Percentiles rank a stretch among this genome's conserved stretches.
These are phyloP conservation scores for Solioccasus polychromus DNA, from an alignment of 768 basidiomycete genomes.

Conservation along the genomic window DNA sequence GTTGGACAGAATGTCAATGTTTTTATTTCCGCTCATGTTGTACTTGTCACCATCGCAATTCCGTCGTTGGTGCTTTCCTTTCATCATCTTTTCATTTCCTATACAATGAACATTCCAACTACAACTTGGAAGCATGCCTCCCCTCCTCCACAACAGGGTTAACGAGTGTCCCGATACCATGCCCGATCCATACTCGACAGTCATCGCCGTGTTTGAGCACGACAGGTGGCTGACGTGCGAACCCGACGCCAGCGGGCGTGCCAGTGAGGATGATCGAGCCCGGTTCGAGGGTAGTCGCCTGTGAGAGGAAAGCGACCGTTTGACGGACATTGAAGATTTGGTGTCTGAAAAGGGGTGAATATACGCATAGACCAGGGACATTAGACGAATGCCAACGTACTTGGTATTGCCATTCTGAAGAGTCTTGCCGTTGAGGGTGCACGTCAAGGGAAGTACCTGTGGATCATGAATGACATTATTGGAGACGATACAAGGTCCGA, in stretches of 20 bases:
- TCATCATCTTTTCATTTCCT: background rate
- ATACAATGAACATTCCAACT: conserved; percentile 4
- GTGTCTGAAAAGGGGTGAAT: conserved; percentile 42
- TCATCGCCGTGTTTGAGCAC: conserved; percentile 75
- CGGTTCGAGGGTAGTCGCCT: conserved; percentile 78
- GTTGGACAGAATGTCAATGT: background rate
- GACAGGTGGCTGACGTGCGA: conserved; percentile 64
- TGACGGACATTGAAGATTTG: conserved; percentile 80
- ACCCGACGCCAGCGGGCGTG: conserved; percentile 81
- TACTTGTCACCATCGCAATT: background rate
- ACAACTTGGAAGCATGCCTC: conserved; percentile 40
- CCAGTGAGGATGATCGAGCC: conserved; percentile 84
- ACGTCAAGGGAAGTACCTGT: conserved; percentile 59
- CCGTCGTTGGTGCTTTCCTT: background rate
- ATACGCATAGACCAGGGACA: background rate
- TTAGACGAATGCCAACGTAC: conserved; percentile 34
- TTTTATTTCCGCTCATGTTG: background rate
- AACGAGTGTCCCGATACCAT: conserved; percentile 75
- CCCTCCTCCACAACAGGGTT: conserved; percentile 77
- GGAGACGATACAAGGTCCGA: conserved; percentile 81
- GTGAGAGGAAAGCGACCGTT: conserved; percentile 78
- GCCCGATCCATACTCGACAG: conserved; percentile 63
- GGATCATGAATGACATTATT: conserved; percentile 62
- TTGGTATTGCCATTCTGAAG: conserved; percentile 79
- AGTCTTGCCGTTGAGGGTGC: conserved; percentile 60